Evolutionary conservation across 108 stramenopile genomes (phyloP), one percentile per base, ranked within the genome.

Genomic region (Pseudonitzschia pungens): DNA sequence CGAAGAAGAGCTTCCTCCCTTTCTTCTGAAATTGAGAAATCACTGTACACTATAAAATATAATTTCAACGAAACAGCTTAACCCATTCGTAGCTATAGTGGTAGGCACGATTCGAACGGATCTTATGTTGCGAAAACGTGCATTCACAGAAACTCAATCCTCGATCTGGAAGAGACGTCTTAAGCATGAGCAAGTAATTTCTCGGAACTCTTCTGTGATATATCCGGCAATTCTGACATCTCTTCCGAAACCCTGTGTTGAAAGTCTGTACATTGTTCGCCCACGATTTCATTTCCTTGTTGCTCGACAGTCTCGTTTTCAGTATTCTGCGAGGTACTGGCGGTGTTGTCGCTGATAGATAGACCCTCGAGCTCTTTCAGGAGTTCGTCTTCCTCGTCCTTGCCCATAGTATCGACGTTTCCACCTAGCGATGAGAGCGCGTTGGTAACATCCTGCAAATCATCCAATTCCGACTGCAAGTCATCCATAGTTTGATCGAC

Each of bases 1-100:
- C 71, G 79, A 72, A 69, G 74, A 77, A 75, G 74, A 27, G 50
- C 10, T 33, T 74, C n/a, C 51, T 59, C 26, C 26, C 68, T 4
- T 64, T 68, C 26, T 26, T 68, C 26, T 62, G 68, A 32, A 31
- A 36, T 36, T 36, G 6, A 36, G 6, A 59, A 32, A 59, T 5
- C 32, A 59, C 29, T 21, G 15, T 31, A 59, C 16, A 32, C 15
- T 59, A 32, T 59, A 33, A 9, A 18, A 59, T 33, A 59, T 11
- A 59, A 27, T 4, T 22, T 22, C 4, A 55, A 55, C 54, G 36
- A 2, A 2, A 55, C 26, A 2, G 24, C 26, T 55, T 6, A 27
- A 22, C n/a, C n/a, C n/a, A n/a, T n/a, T n/a, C n/a, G n/a, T n/a
- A n/a, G n/a, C n/a, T n/a, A n/a, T n/a, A n/a, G n/a, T n/a, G n/a